Percentiles rank a stretch among this genome's conserved stretches.
Evolutionary conservation across 306 rosid species (phyloP).

Genomic region (Malus domestica): ASM211411v1 NC_041796.1:10459001-10459500

Average conservation of each 20-base stretch:
- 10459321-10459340: background rate
- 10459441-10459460: conserved; percentile 58
- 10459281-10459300: background rate
- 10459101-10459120: no score
- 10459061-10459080: no score
- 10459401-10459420: conserved; percentile 53
- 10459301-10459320: background rate
- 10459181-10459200: conserved; percentile 12
- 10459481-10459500: conserved; percentile 77
- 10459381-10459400: conserved; percentile 19
- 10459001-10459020: no score
- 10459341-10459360: background rate
- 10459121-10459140: background rate
- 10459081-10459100: no score
- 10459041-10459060: no score
- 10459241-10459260: conserved; percentile 23
- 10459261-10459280: background rate
- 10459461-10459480: conserved; percentile 42
- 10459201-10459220: conserved; percentile 43
- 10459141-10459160: background rate
- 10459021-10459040: no score
- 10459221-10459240: conserved; percentile 56
- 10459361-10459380: conserved; percentile 16
- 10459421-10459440: conserved; percentile 53
- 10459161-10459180: background rate